Evolutionary conservation across 441 rosid genomes (phyloP).

Genomic region (Kokia cookei): DNA sequence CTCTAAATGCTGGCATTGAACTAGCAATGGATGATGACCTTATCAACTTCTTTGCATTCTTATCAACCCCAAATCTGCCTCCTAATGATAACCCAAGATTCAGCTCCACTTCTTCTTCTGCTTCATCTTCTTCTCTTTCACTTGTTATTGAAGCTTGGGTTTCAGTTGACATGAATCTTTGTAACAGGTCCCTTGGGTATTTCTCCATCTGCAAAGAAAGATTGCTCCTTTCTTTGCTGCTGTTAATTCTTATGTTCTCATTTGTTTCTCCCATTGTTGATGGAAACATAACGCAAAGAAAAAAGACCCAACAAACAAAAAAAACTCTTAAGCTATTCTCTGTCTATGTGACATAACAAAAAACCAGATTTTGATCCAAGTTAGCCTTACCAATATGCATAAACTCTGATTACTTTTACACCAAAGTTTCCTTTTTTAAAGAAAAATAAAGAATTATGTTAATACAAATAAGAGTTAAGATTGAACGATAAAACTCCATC

Average conservation of each 20-base stretch:
- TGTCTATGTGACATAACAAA: constrained; percentile 4
- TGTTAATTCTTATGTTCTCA: constrained; percentile 29
- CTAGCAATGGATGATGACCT: constrained; percentile 78
- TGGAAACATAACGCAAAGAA: background rate
- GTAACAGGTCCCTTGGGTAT: constrained; percentile 76
- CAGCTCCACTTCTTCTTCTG: constrained; percentile 50
- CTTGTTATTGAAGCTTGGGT: constrained; percentile 14
- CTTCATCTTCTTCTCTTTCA: constrained; percentile 14
- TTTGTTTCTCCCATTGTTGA: constrained; percentile 44
- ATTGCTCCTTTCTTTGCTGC: constrained; percentile 37
- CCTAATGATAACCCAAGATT: constrained; percentile 84
- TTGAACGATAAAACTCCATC: background rate
- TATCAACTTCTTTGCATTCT: constrained; percentile 39
- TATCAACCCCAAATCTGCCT: constrained; percentile 90
- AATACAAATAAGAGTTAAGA: background rate
- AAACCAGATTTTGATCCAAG: constrained; percentile 25
- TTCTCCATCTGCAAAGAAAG: constrained; percentile 51
- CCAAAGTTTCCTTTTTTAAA: background rate
- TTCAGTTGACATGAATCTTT: constrained; percentile 44
- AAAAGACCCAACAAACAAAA: background rate
- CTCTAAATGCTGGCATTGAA: constrained; percentile 41
- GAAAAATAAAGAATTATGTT: background rate
- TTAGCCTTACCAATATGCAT: constrained; percentile 24
- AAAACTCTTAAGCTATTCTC: background rate
- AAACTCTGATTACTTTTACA: background rate